These are phyloP conservation scores for Chlorella sp. DNA, from an alignment of 139 green algal species.

Conservation along the genomic window DNA sequence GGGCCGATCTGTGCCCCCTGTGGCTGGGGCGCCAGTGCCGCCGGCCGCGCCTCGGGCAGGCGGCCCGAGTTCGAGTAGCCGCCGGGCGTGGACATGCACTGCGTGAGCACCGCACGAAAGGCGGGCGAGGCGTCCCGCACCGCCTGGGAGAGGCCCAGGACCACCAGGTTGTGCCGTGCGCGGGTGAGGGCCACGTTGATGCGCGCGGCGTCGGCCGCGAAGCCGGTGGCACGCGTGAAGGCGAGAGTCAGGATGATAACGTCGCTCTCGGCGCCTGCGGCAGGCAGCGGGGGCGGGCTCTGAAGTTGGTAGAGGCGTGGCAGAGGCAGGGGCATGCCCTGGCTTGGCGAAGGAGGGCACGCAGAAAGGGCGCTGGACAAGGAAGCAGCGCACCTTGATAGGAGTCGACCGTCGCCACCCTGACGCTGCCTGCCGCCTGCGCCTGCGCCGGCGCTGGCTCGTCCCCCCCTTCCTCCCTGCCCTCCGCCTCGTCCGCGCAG, in stretches of 20 bases:
- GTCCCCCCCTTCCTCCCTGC: neutral
- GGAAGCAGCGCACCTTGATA: no score
- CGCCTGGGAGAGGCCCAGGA: constrained; percentile 52
- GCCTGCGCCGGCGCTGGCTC: neutral
- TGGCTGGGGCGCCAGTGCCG: neutral
- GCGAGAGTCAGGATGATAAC: constrained; percentile 81
- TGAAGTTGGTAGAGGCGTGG: constrained; percentile 28
- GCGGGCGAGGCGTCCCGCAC: constrained; percentile 43
- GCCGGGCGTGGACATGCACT: constrained; percentile 1
- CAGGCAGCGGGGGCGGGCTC: no score
- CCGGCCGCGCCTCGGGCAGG: neutral
- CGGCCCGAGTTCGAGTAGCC: constrained; percentile 5
- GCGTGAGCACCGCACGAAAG: constrained; percentile 35
- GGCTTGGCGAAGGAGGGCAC: neutral
- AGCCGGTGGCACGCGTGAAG: constrained; percentile 42
- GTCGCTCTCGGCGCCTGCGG: constrained; percentile 81
- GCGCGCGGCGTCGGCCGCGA: constrained; percentile 49
- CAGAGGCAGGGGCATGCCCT: neutral
- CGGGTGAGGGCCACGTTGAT: constrained; percentile 86
- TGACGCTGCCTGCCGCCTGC: constrained; percentile 8
- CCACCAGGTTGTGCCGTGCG: constrained; percentile 62
- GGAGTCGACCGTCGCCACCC: constrained; percentile 84
- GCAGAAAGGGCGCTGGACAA: constrained; percentile 54
- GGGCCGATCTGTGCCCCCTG: neutral
- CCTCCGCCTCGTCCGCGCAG: neutral